Conservation (phyloP, 371 early-diverging fungal species). For the Apophysomyces elegans region DNA sequence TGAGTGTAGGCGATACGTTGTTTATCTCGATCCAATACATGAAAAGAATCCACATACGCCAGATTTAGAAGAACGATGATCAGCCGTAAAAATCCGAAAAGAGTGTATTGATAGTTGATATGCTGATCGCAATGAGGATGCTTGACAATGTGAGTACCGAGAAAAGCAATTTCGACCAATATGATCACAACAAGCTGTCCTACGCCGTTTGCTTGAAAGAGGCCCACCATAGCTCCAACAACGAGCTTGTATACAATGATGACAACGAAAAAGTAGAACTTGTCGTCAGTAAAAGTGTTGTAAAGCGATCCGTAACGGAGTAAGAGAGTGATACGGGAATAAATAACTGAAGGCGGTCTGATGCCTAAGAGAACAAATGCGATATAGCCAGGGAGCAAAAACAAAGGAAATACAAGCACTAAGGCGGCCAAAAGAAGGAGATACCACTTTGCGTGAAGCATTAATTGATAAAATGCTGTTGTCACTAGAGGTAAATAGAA, state of each 20-base stretch:
- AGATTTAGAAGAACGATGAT: conserved; percentile 34
- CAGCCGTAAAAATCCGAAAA: conserved; percentile 31
- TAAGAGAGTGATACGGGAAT: conserved; percentile 48
- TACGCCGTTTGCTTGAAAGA: conserved; percentile 38
- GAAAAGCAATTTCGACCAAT: conserved; percentile 26
- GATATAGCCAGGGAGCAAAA: conserved; percentile 38
- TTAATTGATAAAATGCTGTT: conserved; percentile 43
- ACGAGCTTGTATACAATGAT: conserved; percentile 39
- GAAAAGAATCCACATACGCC: conserved; percentile 22
- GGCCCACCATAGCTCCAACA: conserved; percentile 42
- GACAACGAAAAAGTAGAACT: conserved; percentile 50
- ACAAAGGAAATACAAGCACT: conserved; percentile 35
- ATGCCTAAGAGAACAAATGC: conserved; percentile 39
- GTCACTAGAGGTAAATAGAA: conserved; percentile 45
- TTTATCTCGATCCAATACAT: conserved; percentile 27
- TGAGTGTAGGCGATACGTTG: conserved; percentile 44
- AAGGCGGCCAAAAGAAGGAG: conserved; percentile 35
- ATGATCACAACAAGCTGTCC: conserved; percentile 44
- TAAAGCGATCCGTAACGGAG: conserved; percentile 58
- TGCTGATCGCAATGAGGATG: conserved; percentile 36
- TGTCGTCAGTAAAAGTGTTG: conserved; percentile 55
- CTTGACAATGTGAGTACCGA: conserved; percentile 21
- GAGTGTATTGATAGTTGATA: conserved; percentile 32
- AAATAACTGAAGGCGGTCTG: conserved; percentile 46
- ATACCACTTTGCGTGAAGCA: conserved; percentile 43